phyloP scores from a whole-genome alignment of 2,329 filamentous ascomycete genomes.

The Verticillium tricorpus region DNA sequence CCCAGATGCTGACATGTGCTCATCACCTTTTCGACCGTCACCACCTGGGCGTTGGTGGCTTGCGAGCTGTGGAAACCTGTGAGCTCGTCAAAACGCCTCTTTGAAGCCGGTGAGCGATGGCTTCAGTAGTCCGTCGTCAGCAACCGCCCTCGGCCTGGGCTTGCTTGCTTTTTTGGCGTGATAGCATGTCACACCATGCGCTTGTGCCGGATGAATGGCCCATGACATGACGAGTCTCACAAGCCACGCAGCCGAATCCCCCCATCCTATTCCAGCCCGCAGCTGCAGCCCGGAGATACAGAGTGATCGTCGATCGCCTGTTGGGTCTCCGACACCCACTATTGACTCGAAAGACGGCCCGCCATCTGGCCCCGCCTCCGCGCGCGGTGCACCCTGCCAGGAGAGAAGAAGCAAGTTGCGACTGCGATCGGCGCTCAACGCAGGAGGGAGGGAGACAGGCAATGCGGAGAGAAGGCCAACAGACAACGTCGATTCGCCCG shows the following conservation, averaged over 20 bases:
- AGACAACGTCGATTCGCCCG: constrained; percentile 2
- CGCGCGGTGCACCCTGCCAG: not conserved
- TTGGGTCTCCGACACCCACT: not conserved
- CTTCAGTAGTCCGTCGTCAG: not conserved
- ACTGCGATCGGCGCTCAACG: constrained; percentile 5
- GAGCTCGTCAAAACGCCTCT: not conserved
- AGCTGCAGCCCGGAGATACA: not conserved
- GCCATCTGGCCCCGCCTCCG: not conserved
- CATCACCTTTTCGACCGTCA: constrained; percentile 1
- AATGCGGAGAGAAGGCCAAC: constrained; percentile 6
- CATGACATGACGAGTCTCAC: not conserved
- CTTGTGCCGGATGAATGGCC: not conserved
- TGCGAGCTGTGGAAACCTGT: not conserved
- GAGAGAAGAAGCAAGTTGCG: constrained; percentile 1
- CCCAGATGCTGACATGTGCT: constrained; percentile 6
- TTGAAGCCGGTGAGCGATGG: not conserved
- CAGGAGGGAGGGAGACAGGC: not conserved
- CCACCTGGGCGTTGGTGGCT: not conserved
- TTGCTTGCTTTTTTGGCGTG: not conserved
- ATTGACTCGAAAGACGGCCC: not conserved
- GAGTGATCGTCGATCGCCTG: not conserved
- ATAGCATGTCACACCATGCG: not conserved
- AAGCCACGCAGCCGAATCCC: not conserved
- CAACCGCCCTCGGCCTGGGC: not conserved
- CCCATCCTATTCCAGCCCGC: not conserved